Percentiles rank a stretch among this genome's conserved stretches.
Evolutionary conservation across 78 protist species (phyloP).

Genomic region (Dictyostelium brefeldianum): DNA sequence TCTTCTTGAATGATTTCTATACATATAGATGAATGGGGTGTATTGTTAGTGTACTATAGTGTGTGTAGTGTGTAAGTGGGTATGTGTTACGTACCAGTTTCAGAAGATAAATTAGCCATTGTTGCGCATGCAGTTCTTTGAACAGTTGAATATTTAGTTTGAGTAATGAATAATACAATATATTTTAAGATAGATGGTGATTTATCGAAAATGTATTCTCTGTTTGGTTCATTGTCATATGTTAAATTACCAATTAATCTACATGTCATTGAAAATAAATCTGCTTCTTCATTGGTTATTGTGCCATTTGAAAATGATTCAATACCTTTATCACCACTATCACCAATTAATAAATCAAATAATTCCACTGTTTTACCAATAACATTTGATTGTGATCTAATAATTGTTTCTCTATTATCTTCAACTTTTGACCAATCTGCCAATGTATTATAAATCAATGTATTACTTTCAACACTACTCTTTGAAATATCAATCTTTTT

Average conservation of each 20-base stretch:
- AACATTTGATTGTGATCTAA: background rate
- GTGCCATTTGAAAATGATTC: background rate
- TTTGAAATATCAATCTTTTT: background rate
- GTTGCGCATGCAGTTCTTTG: slow-evolving; percentile 40
- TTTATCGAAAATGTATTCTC: slow-evolving; percentile 10
- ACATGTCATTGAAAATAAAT: slow-evolving; percentile 16
- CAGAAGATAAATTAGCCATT: slow-evolving; percentile 28
- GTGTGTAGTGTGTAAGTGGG: background rate
- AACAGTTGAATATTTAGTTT: background rate
- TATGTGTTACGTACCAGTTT: background rate
- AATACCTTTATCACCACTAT: background rate
- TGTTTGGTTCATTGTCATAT: slow-evolving; percentile 18
- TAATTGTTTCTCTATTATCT: slow-evolving; percentile 57
- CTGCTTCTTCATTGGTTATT: no score
- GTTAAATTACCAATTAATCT: slow-evolving; percentile 66
- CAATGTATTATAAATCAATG: slow-evolving; percentile 37
- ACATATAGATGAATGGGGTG: no score
- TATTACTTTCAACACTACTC: background rate
- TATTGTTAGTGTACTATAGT: background rate
- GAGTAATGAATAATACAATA: background rate
- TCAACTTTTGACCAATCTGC: slow-evolving; percentile 61
- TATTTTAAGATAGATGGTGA: background rate
- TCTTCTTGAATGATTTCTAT: slow-evolving; percentile 8
- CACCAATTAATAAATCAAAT: background rate
- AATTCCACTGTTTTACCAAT: background rate